A percentile compares a stretch with the other conserved stretches of the same genome.
Evolutionary conservation across 2,329 filamentous ascomycete species (phyloP).

Genomic region (Exserohilum turcica): DNA sequence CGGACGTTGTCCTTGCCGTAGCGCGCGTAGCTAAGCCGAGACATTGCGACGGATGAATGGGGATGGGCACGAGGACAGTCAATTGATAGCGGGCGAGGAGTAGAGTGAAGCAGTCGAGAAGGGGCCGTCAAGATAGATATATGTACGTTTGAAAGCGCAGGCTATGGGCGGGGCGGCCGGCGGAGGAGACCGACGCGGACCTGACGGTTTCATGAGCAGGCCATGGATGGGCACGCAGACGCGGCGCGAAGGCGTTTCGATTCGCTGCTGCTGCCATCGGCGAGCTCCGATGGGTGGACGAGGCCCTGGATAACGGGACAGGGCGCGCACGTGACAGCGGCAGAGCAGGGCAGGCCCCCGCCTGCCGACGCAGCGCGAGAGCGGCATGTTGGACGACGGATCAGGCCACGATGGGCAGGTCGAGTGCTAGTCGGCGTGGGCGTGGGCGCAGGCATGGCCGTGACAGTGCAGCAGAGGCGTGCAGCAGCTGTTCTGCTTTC

Average conservation of each 20-base stretch:
- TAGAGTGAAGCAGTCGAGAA: slow-evolving; percentile 19
- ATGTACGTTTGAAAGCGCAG: slow-evolving; percentile 24
- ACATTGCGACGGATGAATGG: slow-evolving; percentile 43
- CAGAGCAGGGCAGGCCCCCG: slow-evolving; percentile 11
- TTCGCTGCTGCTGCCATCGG: slow-evolving; percentile 42
- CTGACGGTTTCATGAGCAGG: slow-evolving; percentile 31
- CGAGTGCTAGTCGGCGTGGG: too few species aligned
- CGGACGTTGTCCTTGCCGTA: slow-evolving; percentile 99
- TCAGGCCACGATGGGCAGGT: slow-evolving; percentile 35
- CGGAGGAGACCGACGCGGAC: slow-evolving; percentile 43
- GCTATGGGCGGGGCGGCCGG: slow-evolving; percentile 39
- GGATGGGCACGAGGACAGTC: slow-evolving; percentile 2
- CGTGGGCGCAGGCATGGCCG: too few species aligned
- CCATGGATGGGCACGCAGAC: slow-evolving; percentile 26
- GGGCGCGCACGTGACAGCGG: slow-evolving; percentile 31
- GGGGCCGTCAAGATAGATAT: slow-evolving; percentile 36
- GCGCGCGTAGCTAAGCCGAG: slow-evolving; percentile 63
- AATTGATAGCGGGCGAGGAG: slow-evolving; percentile 11
- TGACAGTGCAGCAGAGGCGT: too few species aligned
- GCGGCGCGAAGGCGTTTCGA: slow-evolving; percentile 30
- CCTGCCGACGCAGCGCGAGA: slow-evolving; percentile 11
- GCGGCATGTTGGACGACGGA: slow-evolving; percentile 13
- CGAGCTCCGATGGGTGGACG: slow-evolving; percentile 37
- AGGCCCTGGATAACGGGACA: slow-evolving; percentile 24
- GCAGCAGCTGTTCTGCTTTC: too few species aligned